These are phyloP conservation scores for Aspergillus udagawae DNA, from an alignment of 2,329 filamentous ascomycete genomes.

Conservation along the genomic window DNA sequence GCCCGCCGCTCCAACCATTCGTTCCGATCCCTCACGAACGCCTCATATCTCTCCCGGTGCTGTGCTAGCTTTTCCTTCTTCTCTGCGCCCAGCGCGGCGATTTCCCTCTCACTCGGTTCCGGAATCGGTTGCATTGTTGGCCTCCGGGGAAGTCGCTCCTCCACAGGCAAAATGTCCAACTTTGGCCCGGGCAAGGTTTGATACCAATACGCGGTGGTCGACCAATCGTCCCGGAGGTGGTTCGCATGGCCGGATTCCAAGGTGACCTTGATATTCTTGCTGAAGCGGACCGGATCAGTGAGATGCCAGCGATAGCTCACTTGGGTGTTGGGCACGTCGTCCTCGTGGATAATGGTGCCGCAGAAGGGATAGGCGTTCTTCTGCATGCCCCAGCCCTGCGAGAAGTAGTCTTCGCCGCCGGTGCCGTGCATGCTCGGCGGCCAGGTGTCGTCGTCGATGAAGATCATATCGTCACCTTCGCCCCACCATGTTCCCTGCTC, in stretches of 20 bases:
- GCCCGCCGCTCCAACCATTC: no score
- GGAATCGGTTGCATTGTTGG: no score
- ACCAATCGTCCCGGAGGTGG: slow-evolving; percentile 31
- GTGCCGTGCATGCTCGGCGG: slow-evolving; percentile 33
- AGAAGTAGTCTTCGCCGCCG: slow-evolving; percentile 33
- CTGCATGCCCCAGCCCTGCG: slow-evolving; percentile 36
- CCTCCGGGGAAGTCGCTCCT: slow-evolving; percentile 9
- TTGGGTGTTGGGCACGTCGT: slow-evolving; percentile 29
- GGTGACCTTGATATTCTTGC: slow-evolving; percentile 8
- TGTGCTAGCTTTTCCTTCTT: no score
- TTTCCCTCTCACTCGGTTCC: no score
- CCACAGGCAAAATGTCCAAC: slow-evolving; percentile 24
- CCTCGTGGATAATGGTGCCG: slow-evolving; percentile 33
- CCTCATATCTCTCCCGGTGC: no score
- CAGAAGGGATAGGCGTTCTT: slow-evolving; percentile 33
- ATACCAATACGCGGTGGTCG: slow-evolving; percentile 32
- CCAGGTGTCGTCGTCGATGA: slow-evolving; percentile 35
- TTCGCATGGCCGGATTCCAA: slow-evolving; percentile 27
- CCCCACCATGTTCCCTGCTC: slow-evolving; percentile 36
- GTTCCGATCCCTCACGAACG: no score
- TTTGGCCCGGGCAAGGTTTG: slow-evolving; percentile 29
- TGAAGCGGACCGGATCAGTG: slow-evolving; percentile 30
- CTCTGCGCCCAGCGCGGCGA: no score
- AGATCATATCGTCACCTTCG: slow-evolving; percentile 36
- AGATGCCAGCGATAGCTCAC: slow-evolving; percentile 34